phyloP scores from a whole-genome alignment of 768 basidiomycete species.

The Panaeolus cyanescens region DNA sequence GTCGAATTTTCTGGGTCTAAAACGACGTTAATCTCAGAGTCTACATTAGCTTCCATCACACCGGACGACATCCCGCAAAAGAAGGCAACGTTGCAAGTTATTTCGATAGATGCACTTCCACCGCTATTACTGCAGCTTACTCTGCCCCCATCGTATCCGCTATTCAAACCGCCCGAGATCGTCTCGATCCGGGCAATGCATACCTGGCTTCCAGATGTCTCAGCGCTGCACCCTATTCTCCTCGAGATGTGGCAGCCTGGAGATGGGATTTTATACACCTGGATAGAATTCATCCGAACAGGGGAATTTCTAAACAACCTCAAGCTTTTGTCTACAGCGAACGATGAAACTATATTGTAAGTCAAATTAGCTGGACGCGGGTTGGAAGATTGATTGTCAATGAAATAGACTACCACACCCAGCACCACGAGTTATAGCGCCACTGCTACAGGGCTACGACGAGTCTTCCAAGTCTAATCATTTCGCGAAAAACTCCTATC shows the following conservation, averaged over 20 bases:
- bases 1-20: slow-evolving; percentile 54
- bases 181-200: slow-evolving; percentile 55
- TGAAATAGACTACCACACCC: slow-evolving; percentile 54
- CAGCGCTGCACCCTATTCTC: slow-evolving; percentile 41
- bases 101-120: slow-evolving; percentile 57
- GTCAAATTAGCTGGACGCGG: slow-evolving; percentile 21
- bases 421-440: slow-evolving; percentile 52
- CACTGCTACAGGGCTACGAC: slow-evolving; percentile 52
- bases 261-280: slow-evolving; percentile 63
- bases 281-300: slow-evolving; percentile 72
- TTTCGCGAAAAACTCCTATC: slow-evolving; percentile 68
- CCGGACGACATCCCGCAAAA: slow-evolving; percentile 4
- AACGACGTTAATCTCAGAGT: slow-evolving; percentile 37
- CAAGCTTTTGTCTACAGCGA: slow-evolving; percentile 32
- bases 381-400: too few relatives aligned
- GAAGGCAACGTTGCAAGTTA: slow-evolving; percentile 16
- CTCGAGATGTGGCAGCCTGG: slow-evolving; percentile 62
- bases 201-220: slow-evolving; percentile 54
- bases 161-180: slow-evolving; percentile 52
- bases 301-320: slow-evolving; percentile 62
- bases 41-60: slow-evolving; percentile 10
- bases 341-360: slow-evolving; percentile 39
- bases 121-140: slow-evolving; percentile 59
- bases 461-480: slow-evolving; percentile 42
- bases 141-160: slow-evolving; percentile 59